Conservation (phyloP, 495 filamentous ascomycete species). For the Aspergillus steynii region DNA sequence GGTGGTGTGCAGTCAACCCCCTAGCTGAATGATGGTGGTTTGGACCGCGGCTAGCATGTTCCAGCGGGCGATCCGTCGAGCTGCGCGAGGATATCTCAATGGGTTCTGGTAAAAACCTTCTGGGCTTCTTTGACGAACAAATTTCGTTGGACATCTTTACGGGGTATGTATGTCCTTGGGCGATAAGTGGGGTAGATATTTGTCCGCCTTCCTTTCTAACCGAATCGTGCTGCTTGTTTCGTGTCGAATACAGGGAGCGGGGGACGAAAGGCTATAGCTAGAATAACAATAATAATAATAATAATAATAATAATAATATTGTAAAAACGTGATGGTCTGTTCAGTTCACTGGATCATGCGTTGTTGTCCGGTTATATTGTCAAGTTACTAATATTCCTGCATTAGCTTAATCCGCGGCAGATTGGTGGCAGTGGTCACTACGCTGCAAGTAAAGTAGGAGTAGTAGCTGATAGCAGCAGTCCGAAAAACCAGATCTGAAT, state of each 20-base stretch:
- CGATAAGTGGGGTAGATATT: neutral
- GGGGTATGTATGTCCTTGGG: neutral
- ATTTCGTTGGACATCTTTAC: neutral
- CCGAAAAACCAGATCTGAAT: too few species aligned
- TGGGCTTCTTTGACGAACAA: slow-evolving; percentile 10
- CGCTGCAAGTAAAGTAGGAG: neutral
- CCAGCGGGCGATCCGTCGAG: slow-evolving; percentile 30
- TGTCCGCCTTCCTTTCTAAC: neutral
- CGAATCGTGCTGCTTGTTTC: neutral
- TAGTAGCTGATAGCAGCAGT: too few species aligned
- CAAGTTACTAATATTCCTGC: neutral
- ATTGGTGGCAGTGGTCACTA: neutral
- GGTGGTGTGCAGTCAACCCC: neutral
- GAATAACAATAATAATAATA: neutral
- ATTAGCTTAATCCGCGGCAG: neutral
- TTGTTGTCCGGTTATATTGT: neutral
- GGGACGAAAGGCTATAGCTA: neutral
- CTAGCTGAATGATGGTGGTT: neutral
- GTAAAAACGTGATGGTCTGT: neutral
- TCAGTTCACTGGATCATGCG: neutral
- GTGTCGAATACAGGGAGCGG: neutral
- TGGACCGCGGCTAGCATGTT: neutral
- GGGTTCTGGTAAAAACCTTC: slow-evolving; percentile 58
- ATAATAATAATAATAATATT: neutral
- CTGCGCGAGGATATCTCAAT: slow-evolving; percentile 66